phyloP scores from a whole-genome alignment of 805 yeast genomes.

The Saturnispora ahearnii region DNA sequence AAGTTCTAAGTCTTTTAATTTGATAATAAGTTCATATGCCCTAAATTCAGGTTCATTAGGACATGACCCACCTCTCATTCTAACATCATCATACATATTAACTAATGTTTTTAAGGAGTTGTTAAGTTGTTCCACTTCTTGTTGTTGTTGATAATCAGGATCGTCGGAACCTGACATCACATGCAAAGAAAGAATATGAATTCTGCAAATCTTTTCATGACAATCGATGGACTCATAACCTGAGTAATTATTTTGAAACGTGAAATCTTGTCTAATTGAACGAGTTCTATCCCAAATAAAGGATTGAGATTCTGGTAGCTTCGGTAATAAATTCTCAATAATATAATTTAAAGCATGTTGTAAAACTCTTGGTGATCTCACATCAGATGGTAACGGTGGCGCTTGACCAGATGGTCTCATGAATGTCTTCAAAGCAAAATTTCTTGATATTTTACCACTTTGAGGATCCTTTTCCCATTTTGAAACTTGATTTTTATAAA shows the following conservation, averaged over 20 bases:
- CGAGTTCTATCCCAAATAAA: slow-evolving; percentile 97
- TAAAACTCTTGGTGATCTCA: slow-evolving; percentile 79
- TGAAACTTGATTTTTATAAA: slow-evolving; percentile 79
- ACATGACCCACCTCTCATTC: slow-evolving; percentile 56
- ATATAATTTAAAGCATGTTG: slow-evolving; percentile 62
- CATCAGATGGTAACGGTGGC: slow-evolving; percentile 96
- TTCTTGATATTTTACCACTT: slow-evolving; percentile 47
- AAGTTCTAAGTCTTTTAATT: slow-evolving; percentile 74
- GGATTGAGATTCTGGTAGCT: slow-evolving; percentile 77
- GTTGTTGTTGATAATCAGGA: slow-evolving; percentile 80
- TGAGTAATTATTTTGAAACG: slow-evolving; percentile 86
- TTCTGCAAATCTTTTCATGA: slow-evolving; percentile 82
- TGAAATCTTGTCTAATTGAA: slow-evolving; percentile 93
- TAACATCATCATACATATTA: slow-evolving; percentile 76
- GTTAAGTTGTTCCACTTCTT: slow-evolving; percentile 89
- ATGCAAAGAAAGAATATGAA: slow-evolving; percentile 76
- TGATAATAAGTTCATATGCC: slow-evolving; percentile 75
- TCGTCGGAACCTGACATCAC: slow-evolving; percentile 65
- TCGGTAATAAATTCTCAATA: slow-evolving; percentile 50
- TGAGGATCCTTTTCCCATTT: slow-evolving; percentile 61
- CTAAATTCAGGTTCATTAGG: slow-evolving; percentile 91
- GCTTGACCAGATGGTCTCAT: slow-evolving; percentile 98
- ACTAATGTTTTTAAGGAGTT: slow-evolving; percentile 82
- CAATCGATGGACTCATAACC: slow-evolving; percentile 94
- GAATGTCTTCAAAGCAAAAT: slow-evolving; percentile 77